A percentile compares a stretch with the other conserved stretches of the same genome.
Conservation (phyloP, 2,329 filamentous ascomycete species). For the Aspergillus hortae region DNA sequence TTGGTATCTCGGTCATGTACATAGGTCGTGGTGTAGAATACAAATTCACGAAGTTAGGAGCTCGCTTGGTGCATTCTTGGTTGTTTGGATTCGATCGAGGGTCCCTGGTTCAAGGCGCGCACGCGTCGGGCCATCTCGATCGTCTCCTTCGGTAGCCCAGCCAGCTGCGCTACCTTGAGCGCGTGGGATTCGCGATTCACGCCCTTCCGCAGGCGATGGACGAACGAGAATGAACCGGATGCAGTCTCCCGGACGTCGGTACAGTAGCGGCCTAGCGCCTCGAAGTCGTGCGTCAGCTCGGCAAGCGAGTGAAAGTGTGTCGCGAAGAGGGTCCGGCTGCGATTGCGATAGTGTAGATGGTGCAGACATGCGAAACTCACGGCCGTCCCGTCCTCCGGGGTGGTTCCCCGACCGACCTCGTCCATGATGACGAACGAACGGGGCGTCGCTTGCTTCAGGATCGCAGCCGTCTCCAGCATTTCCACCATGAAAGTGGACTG, state of each 20-base stretch:
- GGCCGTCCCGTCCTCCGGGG: conserved; percentile 84
- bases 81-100: no score
- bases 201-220: conserved; percentile 76
- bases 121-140: conserved; percentile 64
- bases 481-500: conserved; percentile 99
- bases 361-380: conserved; percentile 85
- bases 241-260: conserved; percentile 79
- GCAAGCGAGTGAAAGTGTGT: conserved; percentile 89
- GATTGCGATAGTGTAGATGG: conserved; percentile 74
- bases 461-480: conserved; percentile 94
- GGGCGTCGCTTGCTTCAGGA: conserved; percentile 77
- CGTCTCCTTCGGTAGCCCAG: conserved; percentile 72
- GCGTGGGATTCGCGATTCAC: conserved; percentile 87
- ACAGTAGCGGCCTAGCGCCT: conserved; percentile 71
- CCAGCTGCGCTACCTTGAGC: conserved; percentile 86
- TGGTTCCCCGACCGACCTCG: conserved; percentile 91
- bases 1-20: neutral
- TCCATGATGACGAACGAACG: conserved; percentile 97
- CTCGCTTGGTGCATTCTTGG: no score
- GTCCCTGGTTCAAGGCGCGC: conserved; percentile 36
- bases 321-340: conserved; percentile 80
- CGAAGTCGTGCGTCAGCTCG: conserved; percentile 64
- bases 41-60: neutral
- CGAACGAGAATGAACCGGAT: conserved; percentile 71
- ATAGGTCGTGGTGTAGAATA: neutral